Conservation (phyloP, 2,329 filamentous ascomycete species). For the Fonsecaea erecta region DNA sequence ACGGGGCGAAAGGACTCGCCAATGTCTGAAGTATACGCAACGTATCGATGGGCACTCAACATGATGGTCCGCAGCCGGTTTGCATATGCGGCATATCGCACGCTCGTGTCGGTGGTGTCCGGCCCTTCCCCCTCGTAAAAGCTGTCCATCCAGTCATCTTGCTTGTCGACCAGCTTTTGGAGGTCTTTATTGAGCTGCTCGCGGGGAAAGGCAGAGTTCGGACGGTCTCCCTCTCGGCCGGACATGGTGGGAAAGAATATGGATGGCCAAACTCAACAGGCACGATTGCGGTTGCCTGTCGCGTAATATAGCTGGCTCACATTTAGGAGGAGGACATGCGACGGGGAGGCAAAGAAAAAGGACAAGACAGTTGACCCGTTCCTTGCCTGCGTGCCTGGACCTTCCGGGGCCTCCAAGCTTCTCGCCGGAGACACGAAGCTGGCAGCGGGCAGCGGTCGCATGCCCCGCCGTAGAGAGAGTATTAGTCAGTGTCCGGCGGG, state of each 20-base stretch:
- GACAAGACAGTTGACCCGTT: too few relatives aligned
- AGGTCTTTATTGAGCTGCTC: constrained; percentile 60
- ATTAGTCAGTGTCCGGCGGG: constrained; percentile 5
- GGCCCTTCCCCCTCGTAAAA: constrained; percentile 71
- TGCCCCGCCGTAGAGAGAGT: too few relatives aligned
- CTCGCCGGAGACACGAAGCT: neutral
- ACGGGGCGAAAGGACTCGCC: constrained; percentile 95
- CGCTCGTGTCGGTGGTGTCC: constrained; percentile 80
- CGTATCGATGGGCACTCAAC: constrained; percentile 88
- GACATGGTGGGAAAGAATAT: constrained; percentile 22
- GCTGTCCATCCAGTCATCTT: constrained; percentile 77
- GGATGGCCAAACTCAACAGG: neutral
- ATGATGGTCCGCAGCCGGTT: constrained; percentile 84
- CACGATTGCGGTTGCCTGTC: constrained; percentile 6
- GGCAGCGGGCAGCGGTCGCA: neutral
- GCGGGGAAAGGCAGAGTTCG: constrained; percentile 45
- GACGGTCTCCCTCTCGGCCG: constrained; percentile 19
- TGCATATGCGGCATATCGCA: constrained; percentile 93
- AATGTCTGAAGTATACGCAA: constrained; percentile 95
- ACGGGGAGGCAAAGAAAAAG: constrained; percentile 7
- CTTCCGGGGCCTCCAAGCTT: neutral
- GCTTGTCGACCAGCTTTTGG: constrained; percentile 61
- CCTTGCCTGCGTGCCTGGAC: neutral
- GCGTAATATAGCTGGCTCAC: neutral
- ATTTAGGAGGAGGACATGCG: constrained; percentile 1